phyloP scores from a whole-genome alignment of 1,284 basidiomycete species.

The Vanrija sp. region DNA sequence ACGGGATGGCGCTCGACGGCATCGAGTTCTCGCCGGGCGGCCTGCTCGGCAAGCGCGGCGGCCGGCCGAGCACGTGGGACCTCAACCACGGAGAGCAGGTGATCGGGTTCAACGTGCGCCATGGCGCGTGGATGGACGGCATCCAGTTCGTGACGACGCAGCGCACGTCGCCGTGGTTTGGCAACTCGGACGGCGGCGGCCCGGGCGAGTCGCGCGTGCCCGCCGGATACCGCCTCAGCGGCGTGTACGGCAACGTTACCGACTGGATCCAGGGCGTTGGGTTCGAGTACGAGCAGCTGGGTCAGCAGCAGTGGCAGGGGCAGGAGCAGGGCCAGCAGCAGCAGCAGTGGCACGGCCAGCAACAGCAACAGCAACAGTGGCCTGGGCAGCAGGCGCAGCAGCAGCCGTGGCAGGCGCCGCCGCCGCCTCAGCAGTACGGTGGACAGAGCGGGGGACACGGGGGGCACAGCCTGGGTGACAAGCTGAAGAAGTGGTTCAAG shows the following conservation, averaged over 20 bases:
- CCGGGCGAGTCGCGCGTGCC: constrained; percentile 6
- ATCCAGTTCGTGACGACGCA: constrained; percentile 14
- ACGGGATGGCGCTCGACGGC: constrained; percentile 6
- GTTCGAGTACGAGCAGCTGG: constrained; percentile 1
- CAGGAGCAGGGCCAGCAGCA: background rate
- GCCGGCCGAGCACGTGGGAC: background rate
- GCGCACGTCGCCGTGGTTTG: constrained; percentile 6
- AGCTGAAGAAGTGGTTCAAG: no score
- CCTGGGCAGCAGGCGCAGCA: no score
- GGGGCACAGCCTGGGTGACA: no score
- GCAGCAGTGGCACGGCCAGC: no score
- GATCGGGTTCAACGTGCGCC: constrained; percentile 10
- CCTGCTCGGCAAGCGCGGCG: constrained; percentile 9
- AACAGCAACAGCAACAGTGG: no score
- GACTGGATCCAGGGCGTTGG: constrained; percentile 4
- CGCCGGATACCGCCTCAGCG: constrained; percentile 1
- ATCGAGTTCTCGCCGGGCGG: constrained; percentile 4
- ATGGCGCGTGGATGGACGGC: constrained; percentile 12
- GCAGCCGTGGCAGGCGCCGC: no score
- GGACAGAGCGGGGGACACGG: no score
- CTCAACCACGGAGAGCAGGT: constrained; percentile 4
- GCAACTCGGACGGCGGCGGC: constrained; percentile 4
- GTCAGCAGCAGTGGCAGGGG: background rate
- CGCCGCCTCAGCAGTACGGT: no score
- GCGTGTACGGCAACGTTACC: background rate